Percentiles rank a stretch among this genome's conserved stretches.
These are phyloP conservation scores for Coprinellus aureogranulatus DNA, from an alignment of 768 basidiomycete genomes.

Conservation along the genomic window DNA sequence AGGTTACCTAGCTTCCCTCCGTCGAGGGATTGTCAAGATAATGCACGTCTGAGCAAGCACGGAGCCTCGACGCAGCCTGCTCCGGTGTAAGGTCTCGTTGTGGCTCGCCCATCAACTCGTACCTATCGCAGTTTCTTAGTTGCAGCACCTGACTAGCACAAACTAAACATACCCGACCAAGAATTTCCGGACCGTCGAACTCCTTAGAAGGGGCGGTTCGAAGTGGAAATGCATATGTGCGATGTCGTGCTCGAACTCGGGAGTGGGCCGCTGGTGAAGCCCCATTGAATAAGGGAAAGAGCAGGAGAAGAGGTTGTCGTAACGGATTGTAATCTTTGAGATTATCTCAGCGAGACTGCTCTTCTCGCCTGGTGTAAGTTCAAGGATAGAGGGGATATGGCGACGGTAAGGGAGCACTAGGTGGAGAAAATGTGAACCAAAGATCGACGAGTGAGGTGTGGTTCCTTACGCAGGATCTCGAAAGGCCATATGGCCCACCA, in stretches of 20 bases:
- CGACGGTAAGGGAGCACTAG: slow-evolving; percentile 74
- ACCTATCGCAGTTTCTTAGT: slow-evolving; percentile 40
- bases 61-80: slow-evolving; percentile 70
- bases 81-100: slow-evolving; percentile 90
- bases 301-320: slow-evolving; percentile 79
- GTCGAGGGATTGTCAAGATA: slow-evolving; percentile 36
- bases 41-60: slow-evolving; percentile 56
- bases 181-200: slow-evolving; percentile 83
- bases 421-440: neutral
- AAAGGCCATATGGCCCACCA: slow-evolving; percentile 98
- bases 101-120: slow-evolving; percentile 86
- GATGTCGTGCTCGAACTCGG: slow-evolving; percentile 42
- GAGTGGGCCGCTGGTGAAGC: slow-evolving; percentile 78
- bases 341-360: slow-evolving; percentile 65
- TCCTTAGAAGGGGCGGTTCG: slow-evolving; percentile 78
- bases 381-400: slow-evolving; percentile 70
- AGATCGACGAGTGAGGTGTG: neutral
- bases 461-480: slow-evolving; percentile 66
- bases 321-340: slow-evolving; percentile 59
- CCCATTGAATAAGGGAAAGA: slow-evolving; percentile 96
- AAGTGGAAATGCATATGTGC: slow-evolving; percentile 89
- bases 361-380: slow-evolving; percentile 62
- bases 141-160: neutral
- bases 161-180: slow-evolving; percentile 68
- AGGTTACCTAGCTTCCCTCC: too few species aligned